Evolutionary conservation across 1,284 basidiomycete species (phyloP).

Genomic region (Sporisorium scitamineum): DNA sequence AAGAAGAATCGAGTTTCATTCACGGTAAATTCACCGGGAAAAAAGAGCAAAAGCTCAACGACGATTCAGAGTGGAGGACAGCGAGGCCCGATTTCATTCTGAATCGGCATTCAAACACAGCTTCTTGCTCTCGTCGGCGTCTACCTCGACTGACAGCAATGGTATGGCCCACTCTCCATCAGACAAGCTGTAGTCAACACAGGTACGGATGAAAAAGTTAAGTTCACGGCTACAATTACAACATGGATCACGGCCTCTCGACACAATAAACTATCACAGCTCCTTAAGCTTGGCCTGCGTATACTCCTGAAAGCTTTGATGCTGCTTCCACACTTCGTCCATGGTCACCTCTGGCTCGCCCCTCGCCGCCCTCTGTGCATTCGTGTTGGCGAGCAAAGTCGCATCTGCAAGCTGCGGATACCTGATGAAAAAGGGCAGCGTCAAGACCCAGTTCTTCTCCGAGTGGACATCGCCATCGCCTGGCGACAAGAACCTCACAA

Average conservation of each 20-base stretch:
- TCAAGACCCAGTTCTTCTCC: conserved; percentile 46
- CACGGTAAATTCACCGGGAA: not conserved
- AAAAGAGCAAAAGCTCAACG: no score
- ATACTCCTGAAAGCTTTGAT: conserved; percentile 21
- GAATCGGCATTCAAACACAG: not conserved
- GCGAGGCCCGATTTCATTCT: conserved; percentile 3
- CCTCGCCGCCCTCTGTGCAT: conserved; percentile 19
- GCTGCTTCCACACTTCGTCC: conserved; percentile 47
- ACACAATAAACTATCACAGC: conserved; percentile 5
- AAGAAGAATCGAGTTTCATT: not conserved
- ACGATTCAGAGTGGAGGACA: conserved; percentile 1
- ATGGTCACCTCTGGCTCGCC: conserved; percentile 30
- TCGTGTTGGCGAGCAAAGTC: conserved; percentile 28
- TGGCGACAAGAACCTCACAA: conserved; percentile 24
- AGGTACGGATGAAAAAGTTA: not conserved
- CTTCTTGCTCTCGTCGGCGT: not conserved
- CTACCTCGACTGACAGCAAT: not conserved
- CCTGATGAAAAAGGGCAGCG: conserved; percentile 44
- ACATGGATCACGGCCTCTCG: not conserved
- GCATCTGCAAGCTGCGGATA: conserved; percentile 49
- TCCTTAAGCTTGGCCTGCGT: conserved; percentile 37
- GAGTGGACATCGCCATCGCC: conserved; percentile 33
- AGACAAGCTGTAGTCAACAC: not conserved
- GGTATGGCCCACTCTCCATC: not conserved
- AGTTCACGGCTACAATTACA: not conserved